These are phyloP conservation scores for Abrus pulchellus DNA, from an alignment of 306 rosid species.

Conservation along the genomic window DNA sequence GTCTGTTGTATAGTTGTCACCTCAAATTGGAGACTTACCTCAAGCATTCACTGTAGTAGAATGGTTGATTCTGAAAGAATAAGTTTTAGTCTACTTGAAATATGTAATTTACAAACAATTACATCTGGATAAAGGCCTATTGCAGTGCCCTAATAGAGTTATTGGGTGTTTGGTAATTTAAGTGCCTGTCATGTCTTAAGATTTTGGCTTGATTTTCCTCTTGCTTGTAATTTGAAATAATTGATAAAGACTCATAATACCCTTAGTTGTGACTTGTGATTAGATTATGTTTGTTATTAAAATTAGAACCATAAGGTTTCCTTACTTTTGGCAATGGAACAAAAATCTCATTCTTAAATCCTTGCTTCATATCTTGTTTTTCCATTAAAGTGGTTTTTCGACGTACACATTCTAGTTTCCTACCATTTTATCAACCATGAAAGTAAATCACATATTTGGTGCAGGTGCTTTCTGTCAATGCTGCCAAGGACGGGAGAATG, in stretches of 20 bases:
- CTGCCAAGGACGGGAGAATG: background rate
- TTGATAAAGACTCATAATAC: background rate
- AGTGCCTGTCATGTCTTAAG: constrained; percentile 7
- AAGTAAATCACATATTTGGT: constrained; percentile 24
- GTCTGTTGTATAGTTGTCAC: constrained; percentile 20
- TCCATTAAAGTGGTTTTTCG: background rate
- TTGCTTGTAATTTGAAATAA: constrained; percentile 18
- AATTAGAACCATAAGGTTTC: background rate
- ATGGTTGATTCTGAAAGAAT: background rate
- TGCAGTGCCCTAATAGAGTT: background rate
- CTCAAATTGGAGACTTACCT: constrained; percentile 6
- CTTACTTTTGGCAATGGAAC: background rate
- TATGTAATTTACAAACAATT: constrained; percentile 30
- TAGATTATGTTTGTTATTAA: background rate
- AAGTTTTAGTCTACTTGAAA: constrained; percentile 10
- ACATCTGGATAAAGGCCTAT: background rate
- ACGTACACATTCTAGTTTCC: background rate
- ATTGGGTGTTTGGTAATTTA: background rate
- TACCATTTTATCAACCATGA: background rate
- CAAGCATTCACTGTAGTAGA: constrained; percentile 14
- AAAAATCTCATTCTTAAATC: background rate
- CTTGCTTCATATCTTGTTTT: background rate
- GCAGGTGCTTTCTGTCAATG: constrained; percentile 30
- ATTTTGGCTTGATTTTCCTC: constrained; percentile 24
- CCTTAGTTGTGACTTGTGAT: background rate